Percentiles rank a stretch among this genome's conserved stretches.
Evolutionary conservation across 768 basidiomycete species (phyloP).

Genomic region (Boletus coccyginus): DNA sequence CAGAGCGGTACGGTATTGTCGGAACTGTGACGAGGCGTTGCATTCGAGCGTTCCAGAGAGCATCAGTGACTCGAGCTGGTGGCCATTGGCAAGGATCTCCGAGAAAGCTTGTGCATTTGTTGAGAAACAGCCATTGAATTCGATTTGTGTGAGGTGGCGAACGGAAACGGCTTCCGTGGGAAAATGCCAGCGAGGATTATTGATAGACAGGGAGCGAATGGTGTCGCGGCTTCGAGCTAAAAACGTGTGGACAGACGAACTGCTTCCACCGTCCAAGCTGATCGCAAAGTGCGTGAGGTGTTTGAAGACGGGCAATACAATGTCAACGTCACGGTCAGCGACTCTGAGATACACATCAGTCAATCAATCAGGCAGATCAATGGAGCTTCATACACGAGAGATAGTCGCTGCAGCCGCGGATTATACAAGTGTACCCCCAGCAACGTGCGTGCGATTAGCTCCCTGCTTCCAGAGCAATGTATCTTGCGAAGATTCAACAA

Average conservation of each 20-base stretch:
- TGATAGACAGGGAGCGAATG: constrained; percentile 53
- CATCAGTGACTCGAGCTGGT: constrained; percentile 61
- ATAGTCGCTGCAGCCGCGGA: constrained; percentile 54
- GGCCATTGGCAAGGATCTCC: constrained; percentile 58
- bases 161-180: constrained; percentile 52
- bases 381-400: constrained; percentile 43
- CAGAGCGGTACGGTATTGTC: constrained; percentile 39
- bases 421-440: constrained; percentile 49
- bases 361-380: not conserved
- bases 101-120: constrained; percentile 48
- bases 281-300: constrained; percentile 61
- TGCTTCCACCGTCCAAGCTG: constrained; percentile 42
- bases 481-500: constrained; percentile 57
- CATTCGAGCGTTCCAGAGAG: constrained; percentile 56
- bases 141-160: constrained; percentile 61
- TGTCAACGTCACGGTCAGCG: constrained; percentile 42
- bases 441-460: constrained; percentile 51
- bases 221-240: constrained; percentile 50
- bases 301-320: constrained; percentile 48
- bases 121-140: constrained; percentile 58
- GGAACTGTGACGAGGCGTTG: constrained; percentile 48
- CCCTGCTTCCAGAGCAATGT: constrained; percentile 55
- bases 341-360: constrained; percentile 13
- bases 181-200: constrained; percentile 56
- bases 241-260: constrained; percentile 42